A percentile compares a stretch with the other conserved stretches of the same genome.
Conservation (phyloP, 1,284 basidiomycete species). For the Papiliotrema fonsecae region DNA sequence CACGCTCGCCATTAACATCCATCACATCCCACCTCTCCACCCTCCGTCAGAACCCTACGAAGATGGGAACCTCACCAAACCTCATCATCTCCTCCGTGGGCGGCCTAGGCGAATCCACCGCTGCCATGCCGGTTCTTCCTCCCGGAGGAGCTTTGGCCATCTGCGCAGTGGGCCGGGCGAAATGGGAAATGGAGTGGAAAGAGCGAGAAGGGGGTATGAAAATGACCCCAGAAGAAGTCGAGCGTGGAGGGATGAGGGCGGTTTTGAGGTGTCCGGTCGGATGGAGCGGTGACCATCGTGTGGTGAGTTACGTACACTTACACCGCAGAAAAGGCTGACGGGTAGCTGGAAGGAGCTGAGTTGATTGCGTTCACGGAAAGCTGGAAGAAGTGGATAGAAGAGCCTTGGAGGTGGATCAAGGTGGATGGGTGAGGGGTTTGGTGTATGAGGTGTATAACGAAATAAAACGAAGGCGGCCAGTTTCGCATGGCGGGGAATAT, state of each 20-base stretch:
- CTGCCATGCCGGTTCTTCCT: constrained; percentile 72
- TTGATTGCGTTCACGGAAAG: constrained; percentile 82
- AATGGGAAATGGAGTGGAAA: constrained; percentile 54
- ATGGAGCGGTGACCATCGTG: constrained; percentile 86
- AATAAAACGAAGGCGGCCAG: too few species aligned
- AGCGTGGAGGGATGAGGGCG: constrained; percentile 48
- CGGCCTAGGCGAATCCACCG: constrained; percentile 66
- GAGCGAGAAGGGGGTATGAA: constrained; percentile 51
- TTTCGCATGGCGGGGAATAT: too few species aligned
- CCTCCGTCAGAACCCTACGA: constrained; percentile 59
- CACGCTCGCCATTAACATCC: constrained; percentile 56
- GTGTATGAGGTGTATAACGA: not conserved
- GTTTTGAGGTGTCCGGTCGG: constrained; percentile 70
- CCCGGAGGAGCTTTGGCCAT: constrained; percentile 87
- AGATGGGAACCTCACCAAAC: constrained; percentile 59
- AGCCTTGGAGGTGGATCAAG: constrained; percentile 57
- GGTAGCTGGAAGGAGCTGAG: constrained; percentile 71
- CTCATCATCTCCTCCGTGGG: constrained; percentile 85
- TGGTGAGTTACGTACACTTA: constrained; percentile 53
- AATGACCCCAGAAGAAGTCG: constrained; percentile 50
- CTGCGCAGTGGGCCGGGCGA: constrained; percentile 78
- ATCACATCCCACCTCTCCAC: constrained; percentile 60
- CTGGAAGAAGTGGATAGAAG: constrained; percentile 80
- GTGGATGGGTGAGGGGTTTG: constrained; percentile 12
- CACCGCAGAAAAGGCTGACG: too few species aligned